Conservation (phyloP, 2,329 filamentous ascomycete species). For the Calonectria pseudoreteaudii region DNA sequence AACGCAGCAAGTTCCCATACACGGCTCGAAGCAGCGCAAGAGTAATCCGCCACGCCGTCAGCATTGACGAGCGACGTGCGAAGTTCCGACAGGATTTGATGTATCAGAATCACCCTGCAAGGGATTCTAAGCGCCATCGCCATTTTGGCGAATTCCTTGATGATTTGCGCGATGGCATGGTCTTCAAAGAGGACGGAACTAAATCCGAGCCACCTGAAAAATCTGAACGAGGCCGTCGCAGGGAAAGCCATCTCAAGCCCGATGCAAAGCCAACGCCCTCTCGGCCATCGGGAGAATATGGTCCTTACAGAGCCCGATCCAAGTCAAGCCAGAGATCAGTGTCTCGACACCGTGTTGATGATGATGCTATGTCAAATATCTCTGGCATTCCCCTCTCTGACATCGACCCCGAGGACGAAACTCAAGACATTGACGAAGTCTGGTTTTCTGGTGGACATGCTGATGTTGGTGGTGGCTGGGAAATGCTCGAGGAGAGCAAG, state of each 20-base stretch:
- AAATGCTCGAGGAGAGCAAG: conserved; percentile 65
- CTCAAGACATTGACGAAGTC: conserved; percentile 82
- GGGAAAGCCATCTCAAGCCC: conserved; percentile 25
- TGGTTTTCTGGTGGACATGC: conserved; percentile 86
- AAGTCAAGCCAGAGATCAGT: conserved; percentile 48
- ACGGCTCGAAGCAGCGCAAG: conserved; percentile 68
- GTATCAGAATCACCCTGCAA: conserved; percentile 57
- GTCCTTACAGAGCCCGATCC: conserved; percentile 57
- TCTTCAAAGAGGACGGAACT: not conserved
- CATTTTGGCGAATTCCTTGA: conserved; percentile 41
- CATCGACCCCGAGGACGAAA: conserved; percentile 55
- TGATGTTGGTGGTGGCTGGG: conserved; percentile 84
- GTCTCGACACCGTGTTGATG: conserved; percentile 28
- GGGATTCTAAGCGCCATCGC: conserved; percentile 31
- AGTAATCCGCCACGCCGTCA: conserved; percentile 76
- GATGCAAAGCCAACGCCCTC: conserved; percentile 14
- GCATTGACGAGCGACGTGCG: conserved; percentile 77
- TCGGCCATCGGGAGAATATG: conserved; percentile 41
- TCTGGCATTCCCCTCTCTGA: conserved; percentile 46
- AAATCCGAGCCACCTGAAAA: not conserved
- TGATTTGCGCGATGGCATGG: conserved; percentile 30
- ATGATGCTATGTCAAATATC: conserved; percentile 44
- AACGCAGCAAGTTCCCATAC: conserved; percentile 81
- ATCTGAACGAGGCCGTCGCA: conserved; percentile 31
- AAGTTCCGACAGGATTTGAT: conserved; percentile 80